Evolutionary conservation across 257 asterid species (phyloP), one percentile per base, ranked within the genome.

Genomic region (Osmanthus fragrans): DNA sequence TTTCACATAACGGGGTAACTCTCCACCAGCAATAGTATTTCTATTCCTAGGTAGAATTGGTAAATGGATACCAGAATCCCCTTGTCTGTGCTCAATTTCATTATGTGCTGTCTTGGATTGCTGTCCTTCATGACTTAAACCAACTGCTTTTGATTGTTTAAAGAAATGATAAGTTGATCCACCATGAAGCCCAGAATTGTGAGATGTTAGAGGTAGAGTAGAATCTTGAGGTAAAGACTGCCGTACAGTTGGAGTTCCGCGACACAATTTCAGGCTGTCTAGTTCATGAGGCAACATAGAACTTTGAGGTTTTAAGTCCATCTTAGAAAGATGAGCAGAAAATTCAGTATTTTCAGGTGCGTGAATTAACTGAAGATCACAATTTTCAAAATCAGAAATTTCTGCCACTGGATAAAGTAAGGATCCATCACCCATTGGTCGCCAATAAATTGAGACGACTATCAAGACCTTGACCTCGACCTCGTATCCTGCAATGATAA

Each of bases 291-390:
- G 73, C 63, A 82, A 78, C 42, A 75, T 76, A 63, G 77, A 74
- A 75, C 51, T 77, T 69, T 76, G 78, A 64, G 80, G 75, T 68
- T 83, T 67, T 40, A 39, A 13, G 42, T 70, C 73, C 39, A 77
- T 37, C 37, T 39, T 71, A 75, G 80, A 76, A 80, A 66, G 76
- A 65, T 77, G 83, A 69, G 84, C 37, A 47, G 75, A 81, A 27
- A 77, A 40, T 36, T 69, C 85, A 23, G 87, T 7, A 77, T 73
- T 77, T 74, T 70, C 77, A 33, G 84, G 69, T 4, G 16, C 72
- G 29, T 78, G 78, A 82, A 60, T 77, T 66, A 78, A 36, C 63
- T 80, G 77, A 69, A 86, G 40, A 70, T 72, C 86, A 86, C 74
- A 76, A 30, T 80, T 85, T 39, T 66, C 80, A 15, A 73, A 21